Conservation (phyloP, 169 alveolate genomes). For the Plasmodium coatneyi region DNA sequence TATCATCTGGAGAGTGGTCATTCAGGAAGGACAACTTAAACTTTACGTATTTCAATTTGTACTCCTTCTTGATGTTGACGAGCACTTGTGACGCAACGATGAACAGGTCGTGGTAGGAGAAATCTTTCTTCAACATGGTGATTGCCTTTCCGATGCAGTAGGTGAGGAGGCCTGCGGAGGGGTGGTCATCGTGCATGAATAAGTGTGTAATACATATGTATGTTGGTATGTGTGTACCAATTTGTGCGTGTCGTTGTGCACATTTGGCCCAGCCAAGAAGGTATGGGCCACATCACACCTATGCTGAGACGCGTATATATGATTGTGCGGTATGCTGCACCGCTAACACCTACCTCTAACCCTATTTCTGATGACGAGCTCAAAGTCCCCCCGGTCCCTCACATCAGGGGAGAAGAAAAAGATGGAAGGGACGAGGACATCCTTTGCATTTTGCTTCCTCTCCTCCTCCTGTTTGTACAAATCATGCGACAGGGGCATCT, state of each 20-base stretch:
- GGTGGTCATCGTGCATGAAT: too few species aligned
- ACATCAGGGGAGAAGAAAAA: constrained; percentile 71
- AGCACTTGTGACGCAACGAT: constrained; percentile 47
- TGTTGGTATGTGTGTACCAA: neutral
- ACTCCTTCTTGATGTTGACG: constrained; percentile 38
- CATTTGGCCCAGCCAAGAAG: neutral
- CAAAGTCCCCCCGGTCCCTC: constrained; percentile 40
- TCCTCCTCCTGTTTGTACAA: constrained; percentile 11
- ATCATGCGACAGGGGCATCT: constrained; percentile 17
- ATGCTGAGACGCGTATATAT: neutral
- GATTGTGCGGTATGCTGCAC: neutral
- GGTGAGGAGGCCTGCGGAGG: constrained; percentile 39
- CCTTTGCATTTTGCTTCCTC: neutral
- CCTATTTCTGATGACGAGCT: constrained; percentile 20
- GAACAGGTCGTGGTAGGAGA: constrained; percentile 69
- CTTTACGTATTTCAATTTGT: constrained; percentile 50
- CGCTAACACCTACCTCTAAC: constrained; percentile 31
- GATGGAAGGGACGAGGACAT: constrained; percentile 34
- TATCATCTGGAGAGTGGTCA: constrained; percentile 74
- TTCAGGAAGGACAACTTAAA: constrained; percentile 61
- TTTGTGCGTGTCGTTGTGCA: neutral
- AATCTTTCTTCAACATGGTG: constrained; percentile 14
- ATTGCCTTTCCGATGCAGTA: constrained; percentile 62
- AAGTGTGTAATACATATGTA: neutral
- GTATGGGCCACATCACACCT: neutral